A percentile compares a stretch with the other conserved stretches of the same genome.
Evolutionary conservation across 805 yeast species (phyloP).

Genomic region (Wickerhamiella lipophila): DNA sequence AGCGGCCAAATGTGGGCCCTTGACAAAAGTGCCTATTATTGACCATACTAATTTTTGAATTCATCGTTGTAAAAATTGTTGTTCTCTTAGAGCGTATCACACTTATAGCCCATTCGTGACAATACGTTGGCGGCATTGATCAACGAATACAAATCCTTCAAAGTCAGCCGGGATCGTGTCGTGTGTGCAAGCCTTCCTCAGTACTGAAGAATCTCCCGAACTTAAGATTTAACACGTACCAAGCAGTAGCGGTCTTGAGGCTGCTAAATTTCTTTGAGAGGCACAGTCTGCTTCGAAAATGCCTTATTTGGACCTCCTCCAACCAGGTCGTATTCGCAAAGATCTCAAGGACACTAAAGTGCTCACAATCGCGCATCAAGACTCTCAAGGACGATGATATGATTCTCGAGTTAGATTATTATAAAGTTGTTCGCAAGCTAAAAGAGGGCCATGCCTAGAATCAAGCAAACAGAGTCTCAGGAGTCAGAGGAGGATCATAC

Average conservation of each 20-base stretch:
- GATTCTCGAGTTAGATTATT: slow-evolving; percentile 32
- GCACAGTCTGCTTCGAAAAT: too few species aligned
- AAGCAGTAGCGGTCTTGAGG: slow-evolving; percentile 53
- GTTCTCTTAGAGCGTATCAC: too few species aligned
- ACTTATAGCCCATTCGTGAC: too few species aligned
- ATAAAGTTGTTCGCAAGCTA: slow-evolving; percentile 33
- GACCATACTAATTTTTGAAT: too few species aligned
- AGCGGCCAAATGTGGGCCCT: too few species aligned
- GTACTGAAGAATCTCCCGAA: slow-evolving; percentile 60
- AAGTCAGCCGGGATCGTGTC: slow-evolving; percentile 88
- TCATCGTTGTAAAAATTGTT: too few species aligned
- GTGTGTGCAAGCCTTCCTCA: slow-evolving; percentile 58
- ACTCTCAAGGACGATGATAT: slow-evolving; percentile 71
- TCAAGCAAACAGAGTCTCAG: too few species aligned
- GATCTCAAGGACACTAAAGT: slow-evolving; percentile 60
- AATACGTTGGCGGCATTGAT: too few species aligned
- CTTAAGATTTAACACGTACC: neutral
- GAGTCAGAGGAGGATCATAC: too few species aligned
- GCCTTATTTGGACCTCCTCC: slow-evolving; percentile 49
- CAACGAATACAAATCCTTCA: slow-evolving; percentile 75
- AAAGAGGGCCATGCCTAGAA: too few species aligned
- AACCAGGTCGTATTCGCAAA: slow-evolving; percentile 59
- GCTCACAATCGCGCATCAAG: slow-evolving; percentile 74
- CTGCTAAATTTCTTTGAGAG: too few species aligned
- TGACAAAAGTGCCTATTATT: too few species aligned